Percentiles rank a stretch among this genome's conserved stretches.
Evolutionary conservation across 768 basidiomycete species (phyloP).

Genomic region (Lactarius deliciosus): DNA sequence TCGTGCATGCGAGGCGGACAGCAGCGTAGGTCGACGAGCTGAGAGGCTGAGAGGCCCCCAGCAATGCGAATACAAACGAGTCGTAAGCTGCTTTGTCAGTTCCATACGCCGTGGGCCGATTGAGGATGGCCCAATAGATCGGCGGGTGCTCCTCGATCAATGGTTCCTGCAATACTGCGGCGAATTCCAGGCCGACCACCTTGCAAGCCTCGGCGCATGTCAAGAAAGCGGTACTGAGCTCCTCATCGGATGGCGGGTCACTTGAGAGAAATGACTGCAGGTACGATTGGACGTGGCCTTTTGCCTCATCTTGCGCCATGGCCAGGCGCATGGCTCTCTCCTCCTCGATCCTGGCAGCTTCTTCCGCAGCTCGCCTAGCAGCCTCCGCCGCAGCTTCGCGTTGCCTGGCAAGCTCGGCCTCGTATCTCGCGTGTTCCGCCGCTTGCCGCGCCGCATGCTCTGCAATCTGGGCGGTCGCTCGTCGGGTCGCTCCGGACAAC

Average conservation of each 20-base stretch:
- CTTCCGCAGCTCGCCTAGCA: neutral
- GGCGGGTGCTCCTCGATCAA: conserved; percentile 64
- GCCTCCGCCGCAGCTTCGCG: neutral
- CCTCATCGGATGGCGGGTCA: conserved; percentile 10
- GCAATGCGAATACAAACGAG: conserved; percentile 49
- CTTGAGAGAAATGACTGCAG: conserved; percentile 5
- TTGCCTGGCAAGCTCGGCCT: neutral
- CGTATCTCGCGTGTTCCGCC: neutral
- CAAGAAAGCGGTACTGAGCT: conserved; percentile 43
- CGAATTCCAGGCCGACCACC: conserved; percentile 49
- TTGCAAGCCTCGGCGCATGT: conserved; percentile 64
- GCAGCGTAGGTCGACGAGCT: conserved; percentile 40
- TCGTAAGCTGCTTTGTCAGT: conserved; percentile 30
- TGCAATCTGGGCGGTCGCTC: neutral
- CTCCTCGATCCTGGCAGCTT: neutral
- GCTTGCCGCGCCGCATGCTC: neutral
- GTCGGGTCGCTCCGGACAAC: conserved; percentile 6
- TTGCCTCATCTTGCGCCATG: neutral
- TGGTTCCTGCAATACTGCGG: conserved; percentile 58
- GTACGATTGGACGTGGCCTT: neutral
- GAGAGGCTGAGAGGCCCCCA: conserved; percentile 44
- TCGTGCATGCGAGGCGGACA: conserved; percentile 62
- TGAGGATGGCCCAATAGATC: conserved; percentile 70
- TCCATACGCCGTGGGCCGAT: conserved; percentile 41
- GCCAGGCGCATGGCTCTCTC: neutral